Evolutionary conservation across 192 early-diverging fungal species (phyloP).

Genomic region (Coemansia sp.): DNA sequence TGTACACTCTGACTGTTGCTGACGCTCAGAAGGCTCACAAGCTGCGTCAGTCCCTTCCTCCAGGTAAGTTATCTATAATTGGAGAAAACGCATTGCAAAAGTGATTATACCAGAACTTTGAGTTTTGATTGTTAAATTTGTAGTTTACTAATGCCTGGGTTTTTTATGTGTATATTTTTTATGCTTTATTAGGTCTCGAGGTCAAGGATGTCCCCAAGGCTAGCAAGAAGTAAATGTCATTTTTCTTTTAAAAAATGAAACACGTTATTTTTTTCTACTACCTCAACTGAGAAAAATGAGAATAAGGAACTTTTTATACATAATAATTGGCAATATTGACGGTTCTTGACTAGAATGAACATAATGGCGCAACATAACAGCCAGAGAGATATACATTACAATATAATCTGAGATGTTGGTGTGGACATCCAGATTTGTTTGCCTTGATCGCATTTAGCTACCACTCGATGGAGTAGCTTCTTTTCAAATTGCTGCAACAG

Average conservation of each 20-base stretch:
- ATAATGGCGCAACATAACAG: background rate
- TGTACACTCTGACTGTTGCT: slow-evolving; percentile 95
- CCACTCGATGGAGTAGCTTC: background rate
- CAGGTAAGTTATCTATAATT: slow-evolving; percentile 39
- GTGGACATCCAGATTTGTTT: too few relatives aligned
- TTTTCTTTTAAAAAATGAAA: background rate
- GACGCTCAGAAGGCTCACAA: slow-evolving; percentile 95
- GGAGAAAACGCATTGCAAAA: background rate
- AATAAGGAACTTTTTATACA: background rate
- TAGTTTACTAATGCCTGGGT: background rate
- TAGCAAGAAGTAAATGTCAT: slow-evolving; percentile 11
- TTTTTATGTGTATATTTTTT: background rate
- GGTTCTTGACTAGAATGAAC: background rate
- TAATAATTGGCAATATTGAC: background rate
- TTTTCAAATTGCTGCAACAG: too few relatives aligned
- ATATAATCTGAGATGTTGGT: too few relatives aligned
- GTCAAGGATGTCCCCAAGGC: slow-evolving; percentile 20
- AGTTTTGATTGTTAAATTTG: background rate
- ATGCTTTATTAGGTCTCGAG: slow-evolving; percentile 9
- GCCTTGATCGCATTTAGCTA: background rate
- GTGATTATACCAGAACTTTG: background rate
- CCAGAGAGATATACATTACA: background rate
- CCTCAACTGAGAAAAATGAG: background rate
- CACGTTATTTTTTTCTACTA: background rate
- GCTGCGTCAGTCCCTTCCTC: slow-evolving; percentile 92